A percentile compares a stretch with the other conserved stretches of the same genome.
Conservation (phyloP, 345 rosid species). For the Tarenaya hassleriana region DNA sequence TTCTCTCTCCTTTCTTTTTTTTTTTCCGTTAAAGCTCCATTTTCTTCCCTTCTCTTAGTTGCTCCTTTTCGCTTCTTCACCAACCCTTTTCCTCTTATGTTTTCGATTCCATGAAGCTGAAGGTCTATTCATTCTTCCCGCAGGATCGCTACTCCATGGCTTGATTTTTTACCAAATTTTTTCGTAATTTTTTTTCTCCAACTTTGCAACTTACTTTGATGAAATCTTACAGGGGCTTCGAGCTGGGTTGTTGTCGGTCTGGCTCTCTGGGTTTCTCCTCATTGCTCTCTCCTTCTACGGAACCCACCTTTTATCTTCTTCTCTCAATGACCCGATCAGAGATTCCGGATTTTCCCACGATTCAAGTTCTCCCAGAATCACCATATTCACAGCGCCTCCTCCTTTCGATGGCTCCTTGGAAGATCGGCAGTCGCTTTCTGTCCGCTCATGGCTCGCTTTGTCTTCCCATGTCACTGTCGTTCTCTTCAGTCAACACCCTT, state of each 20-base stretch:
- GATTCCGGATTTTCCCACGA: constrained; percentile 10
- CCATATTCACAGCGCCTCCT: constrained; percentile 56
- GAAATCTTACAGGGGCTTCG: constrained; percentile 35
- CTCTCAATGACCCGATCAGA: constrained; percentile 24
- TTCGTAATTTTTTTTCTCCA: constrained; percentile 4
- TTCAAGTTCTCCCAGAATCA: constrained; percentile 36
- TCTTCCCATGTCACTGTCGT: constrained; percentile 59
- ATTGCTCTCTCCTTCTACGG: constrained; percentile 67
- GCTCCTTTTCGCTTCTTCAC: background rate
- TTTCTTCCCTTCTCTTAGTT: background rate
- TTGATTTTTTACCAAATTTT: background rate
- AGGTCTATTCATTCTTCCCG: constrained; percentile 25
- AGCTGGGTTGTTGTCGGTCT: constrained; percentile 57
- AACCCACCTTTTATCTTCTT: constrained; percentile 51
- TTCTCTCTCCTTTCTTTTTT: no score
- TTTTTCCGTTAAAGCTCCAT: constrained; percentile 48
- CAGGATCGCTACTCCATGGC: no score
- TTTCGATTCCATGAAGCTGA: constrained; percentile 27
- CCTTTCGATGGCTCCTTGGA: constrained; percentile 33
- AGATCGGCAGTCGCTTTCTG: constrained; percentile 38
- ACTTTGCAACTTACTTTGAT: constrained; percentile 5
- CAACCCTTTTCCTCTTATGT: constrained; percentile 7
- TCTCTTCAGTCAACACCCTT: constrained; percentile 56
- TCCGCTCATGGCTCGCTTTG: constrained; percentile 84
- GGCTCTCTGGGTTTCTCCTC: constrained; percentile 67